A percentile compares a stretch with the other conserved stretches of the same genome.
phyloP scores from a whole-genome alignment of 2,329 filamentous ascomycete genomes.

The Xylaria digitata region DNA sequence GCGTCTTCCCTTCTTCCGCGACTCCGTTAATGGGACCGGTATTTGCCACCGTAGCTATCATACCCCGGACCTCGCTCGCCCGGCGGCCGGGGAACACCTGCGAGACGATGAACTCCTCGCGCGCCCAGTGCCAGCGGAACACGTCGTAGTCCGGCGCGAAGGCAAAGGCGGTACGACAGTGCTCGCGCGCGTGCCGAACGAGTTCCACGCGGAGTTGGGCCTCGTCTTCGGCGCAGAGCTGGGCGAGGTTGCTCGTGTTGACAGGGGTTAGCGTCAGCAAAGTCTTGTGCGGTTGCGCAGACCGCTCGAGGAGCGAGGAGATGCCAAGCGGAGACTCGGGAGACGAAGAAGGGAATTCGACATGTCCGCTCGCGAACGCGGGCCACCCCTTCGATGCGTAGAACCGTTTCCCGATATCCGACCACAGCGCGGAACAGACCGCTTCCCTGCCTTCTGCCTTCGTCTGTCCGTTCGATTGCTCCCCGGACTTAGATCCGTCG shows the following conservation, averaged over 20 bases:
- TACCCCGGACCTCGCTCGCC: constrained; percentile 74
- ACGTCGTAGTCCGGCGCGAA: constrained; percentile 75
- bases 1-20: constrained; percentile 45
- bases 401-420: constrained; percentile 85
- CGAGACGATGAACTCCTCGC: constrained; percentile 81
- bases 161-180: constrained; percentile 67
- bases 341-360: constrained; percentile 63
- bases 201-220: constrained; percentile 67
- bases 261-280: constrained; percentile 56
- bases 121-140: constrained; percentile 80
- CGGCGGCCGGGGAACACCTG: constrained; percentile 63
- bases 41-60: constrained; percentile 63
- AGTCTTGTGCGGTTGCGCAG: neutral
- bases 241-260: constrained; percentile 68
- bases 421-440: constrained; percentile 83
- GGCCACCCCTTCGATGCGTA: constrained; percentile 84
- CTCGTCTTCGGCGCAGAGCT: constrained; percentile 74
- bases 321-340: constrained; percentile 43
- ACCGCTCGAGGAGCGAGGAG: constrained; percentile 40
- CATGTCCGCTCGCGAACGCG: constrained; percentile 77
- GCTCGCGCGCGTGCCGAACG: constrained; percentile 48
- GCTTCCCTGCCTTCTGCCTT: constrained; percentile 40
- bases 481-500: constrained; percentile 11
- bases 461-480: constrained; percentile 17
- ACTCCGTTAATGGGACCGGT: neutral